phyloP scores from a whole-genome alignment of 2,329 filamentous ascomycete genomes.

The Proliferodiscus dingleyae region DNA sequence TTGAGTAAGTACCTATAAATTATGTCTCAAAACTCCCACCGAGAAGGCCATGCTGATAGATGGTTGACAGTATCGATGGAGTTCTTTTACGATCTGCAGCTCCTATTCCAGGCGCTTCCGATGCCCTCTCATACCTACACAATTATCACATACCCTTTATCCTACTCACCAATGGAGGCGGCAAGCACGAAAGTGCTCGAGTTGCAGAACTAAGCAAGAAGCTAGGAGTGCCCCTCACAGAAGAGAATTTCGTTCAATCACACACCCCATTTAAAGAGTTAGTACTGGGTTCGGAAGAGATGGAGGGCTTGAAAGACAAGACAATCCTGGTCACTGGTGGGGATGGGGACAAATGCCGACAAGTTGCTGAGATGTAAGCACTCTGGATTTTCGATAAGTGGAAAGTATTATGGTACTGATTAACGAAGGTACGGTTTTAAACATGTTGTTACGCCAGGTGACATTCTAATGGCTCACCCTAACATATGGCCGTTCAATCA shows the following conservation, averaged over 20 bases:
- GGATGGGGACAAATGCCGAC: constrained; percentile 32
- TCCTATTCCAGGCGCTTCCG: constrained; percentile 71
- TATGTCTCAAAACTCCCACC: neutral
- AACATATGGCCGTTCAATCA: constrained; percentile 79
- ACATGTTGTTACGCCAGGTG: constrained; percentile 78
- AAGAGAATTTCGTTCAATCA: constrained; percentile 75
- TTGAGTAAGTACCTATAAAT: constrained; percentile 41
- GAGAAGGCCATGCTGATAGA: constrained; percentile 7
- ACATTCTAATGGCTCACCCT: constrained; percentile 70
- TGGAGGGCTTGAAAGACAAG: constrained; percentile 54
- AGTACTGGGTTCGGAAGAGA: constrained; percentile 32
- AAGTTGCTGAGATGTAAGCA: constrained; percentile 62
- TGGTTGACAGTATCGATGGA: constrained; percentile 62
- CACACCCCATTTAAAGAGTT: constrained; percentile 84
- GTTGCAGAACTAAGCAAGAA: constrained; percentile 64
- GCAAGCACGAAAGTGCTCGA: constrained; percentile 71
- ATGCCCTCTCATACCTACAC: constrained; percentile 70
- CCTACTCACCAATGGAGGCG: constrained; percentile 91
- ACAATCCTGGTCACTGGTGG: constrained; percentile 69
- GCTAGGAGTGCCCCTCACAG: constrained; percentile 59
- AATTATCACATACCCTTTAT: constrained; percentile 80
- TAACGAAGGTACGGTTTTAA: constrained; percentile 63
- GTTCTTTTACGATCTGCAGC: constrained; percentile 82
- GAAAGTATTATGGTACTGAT: constrained; percentile 4
- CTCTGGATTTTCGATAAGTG: constrained; percentile 2